Evolutionary conservation across 1,284 basidiomycete genomes (phyloP).

Genomic region (Sanguinoderma infundibulare): DNA sequence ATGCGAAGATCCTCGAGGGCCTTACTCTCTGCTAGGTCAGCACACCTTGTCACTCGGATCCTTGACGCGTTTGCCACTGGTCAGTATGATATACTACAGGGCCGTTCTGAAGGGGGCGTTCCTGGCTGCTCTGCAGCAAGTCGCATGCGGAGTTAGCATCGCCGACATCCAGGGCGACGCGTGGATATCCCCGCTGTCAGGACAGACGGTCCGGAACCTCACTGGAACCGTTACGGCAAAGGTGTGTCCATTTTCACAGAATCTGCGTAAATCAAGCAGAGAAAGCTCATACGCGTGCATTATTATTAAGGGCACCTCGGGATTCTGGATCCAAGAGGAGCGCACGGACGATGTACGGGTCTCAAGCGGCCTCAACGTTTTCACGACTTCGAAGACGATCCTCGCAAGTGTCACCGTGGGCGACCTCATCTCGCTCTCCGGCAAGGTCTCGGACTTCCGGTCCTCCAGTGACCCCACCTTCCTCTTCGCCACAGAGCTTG

Average conservation of each 20-base stretch:
- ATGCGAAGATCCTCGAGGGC: too few relatives aligned
- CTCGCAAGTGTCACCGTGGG: constrained; percentile 51
- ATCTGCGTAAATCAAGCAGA: neutral
- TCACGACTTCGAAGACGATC: constrained; percentile 46
- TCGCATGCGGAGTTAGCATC: constrained; percentile 31
- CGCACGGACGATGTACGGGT: constrained; percentile 46
- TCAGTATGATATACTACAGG: constrained; percentile 8
- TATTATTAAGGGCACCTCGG: constrained; percentile 37
- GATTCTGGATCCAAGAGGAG: constrained; percentile 57
- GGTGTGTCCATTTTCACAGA: constrained; percentile 31
- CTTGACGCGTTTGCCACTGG: neutral
- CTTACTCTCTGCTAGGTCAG: too few relatives aligned
- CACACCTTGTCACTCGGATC: too few relatives aligned
- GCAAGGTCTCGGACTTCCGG: constrained; percentile 53
- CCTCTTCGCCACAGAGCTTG: constrained; percentile 56
- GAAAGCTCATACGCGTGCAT: neutral
- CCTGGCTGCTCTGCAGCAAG: constrained; percentile 8
- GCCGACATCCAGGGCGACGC: constrained; percentile 58
- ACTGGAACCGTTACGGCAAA: constrained; percentile 53
- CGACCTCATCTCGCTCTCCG: constrained; percentile 48
- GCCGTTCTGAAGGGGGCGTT: neutral
- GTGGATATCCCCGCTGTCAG: constrained; percentile 52
- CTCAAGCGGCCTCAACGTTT: constrained; percentile 50
- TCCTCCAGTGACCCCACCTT: constrained; percentile 47
- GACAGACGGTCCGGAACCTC: constrained; percentile 53